phyloP scores from a whole-genome alignment of 2,329 filamentous ascomycete genomes.

The Aspergillus phoenicis region DNA sequence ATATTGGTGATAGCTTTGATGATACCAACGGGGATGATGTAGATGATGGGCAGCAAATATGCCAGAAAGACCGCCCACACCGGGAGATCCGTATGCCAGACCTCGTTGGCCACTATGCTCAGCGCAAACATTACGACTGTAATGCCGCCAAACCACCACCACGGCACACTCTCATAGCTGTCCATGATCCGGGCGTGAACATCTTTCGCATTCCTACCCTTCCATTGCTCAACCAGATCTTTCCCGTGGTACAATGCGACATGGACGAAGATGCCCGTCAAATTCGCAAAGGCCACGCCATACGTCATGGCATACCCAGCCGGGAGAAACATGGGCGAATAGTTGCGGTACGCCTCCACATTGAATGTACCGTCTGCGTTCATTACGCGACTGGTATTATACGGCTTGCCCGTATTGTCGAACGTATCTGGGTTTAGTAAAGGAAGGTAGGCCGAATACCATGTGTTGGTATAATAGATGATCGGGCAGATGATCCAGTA shows the following conservation, averaged over 20 bases:
- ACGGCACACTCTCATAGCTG: conserved; percentile 44
- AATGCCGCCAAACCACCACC: conserved; percentile 51
- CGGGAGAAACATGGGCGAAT: conserved; percentile 67
- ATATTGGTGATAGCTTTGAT: conserved; percentile 55
- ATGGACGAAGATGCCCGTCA: conserved; percentile 58
- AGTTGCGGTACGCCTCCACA: conserved; percentile 61
- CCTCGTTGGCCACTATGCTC: conserved; percentile 42
- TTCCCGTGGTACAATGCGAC: conserved; percentile 41
- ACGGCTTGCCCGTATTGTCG: conserved; percentile 64
- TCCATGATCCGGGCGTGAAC: conserved; percentile 50
- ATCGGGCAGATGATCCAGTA: conserved; percentile 49
- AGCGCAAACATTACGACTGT: conserved; percentile 41
- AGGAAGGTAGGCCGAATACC: conserved; percentile 61
- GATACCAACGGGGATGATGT: conserved; percentile 52
- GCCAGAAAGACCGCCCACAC: conserved; percentile 51
- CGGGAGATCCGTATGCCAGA: conserved; percentile 51
- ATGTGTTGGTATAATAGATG: conserved; percentile 58
- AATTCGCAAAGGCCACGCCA: conserved; percentile 68
- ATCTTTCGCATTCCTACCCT: conserved; percentile 39
- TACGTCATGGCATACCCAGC: conserved; percentile 60
- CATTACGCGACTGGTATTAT: conserved; percentile 65
- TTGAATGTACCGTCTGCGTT: conserved; percentile 59
- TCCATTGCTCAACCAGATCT: conserved; percentile 40
- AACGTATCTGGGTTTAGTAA: conserved; percentile 63
- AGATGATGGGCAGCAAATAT: conserved; percentile 49